Evolutionary conservation across 768 basidiomycete species (phyloP).

Genomic region (Pisolithus albus): DNA sequence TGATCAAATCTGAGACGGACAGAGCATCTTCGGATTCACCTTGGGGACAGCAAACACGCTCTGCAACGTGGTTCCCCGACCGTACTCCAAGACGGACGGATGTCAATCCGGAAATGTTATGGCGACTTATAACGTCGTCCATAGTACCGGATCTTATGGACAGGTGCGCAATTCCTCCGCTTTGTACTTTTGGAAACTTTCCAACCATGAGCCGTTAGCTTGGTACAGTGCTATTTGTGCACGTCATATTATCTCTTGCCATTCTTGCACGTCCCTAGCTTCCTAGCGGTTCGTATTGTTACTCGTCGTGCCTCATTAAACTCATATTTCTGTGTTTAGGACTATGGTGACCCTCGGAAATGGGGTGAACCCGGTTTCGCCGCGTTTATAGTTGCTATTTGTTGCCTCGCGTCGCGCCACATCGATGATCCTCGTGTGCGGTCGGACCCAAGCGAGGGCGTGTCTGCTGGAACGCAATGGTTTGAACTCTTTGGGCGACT

Average conservation of each 20-base stretch:
- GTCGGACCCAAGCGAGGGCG: conserved; percentile 71
- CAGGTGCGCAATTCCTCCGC: conserved; percentile 45
- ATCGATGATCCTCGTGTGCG: conserved; percentile 89
- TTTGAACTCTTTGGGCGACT: conserved; percentile 84
- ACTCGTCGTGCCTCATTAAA: conserved; percentile 3
- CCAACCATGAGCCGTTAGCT: conserved; percentile 33
- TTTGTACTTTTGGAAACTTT: conserved; percentile 5
- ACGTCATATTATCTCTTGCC: conserved; percentile 93
- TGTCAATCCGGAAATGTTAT: conserved; percentile 79
- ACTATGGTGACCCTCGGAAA: conserved; percentile 90
- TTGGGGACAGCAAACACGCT: conserved; percentile 27
- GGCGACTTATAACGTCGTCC: conserved; percentile 80
- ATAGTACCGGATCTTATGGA: conserved; percentile 92
- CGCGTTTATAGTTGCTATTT: conserved; percentile 88
- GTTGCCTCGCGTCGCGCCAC: conserved; percentile 86
- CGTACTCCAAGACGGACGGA: conserved; percentile 67
- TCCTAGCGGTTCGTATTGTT: conserved; percentile 54
- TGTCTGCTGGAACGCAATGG: conserved; percentile 87
- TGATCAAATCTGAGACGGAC: conserved; percentile 30
- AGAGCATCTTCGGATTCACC: conserved; percentile 20
- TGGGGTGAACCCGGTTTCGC: conserved; percentile 96
- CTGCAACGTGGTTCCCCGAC: conserved; percentile 75
- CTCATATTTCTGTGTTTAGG: conserved; percentile 37
- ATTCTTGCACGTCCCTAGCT: conserved; percentile 87
- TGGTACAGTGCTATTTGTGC: conserved; percentile 80